phyloP scores from a whole-genome alignment of 148 eudicot genomes.

The Cornus suecica region DNA sequence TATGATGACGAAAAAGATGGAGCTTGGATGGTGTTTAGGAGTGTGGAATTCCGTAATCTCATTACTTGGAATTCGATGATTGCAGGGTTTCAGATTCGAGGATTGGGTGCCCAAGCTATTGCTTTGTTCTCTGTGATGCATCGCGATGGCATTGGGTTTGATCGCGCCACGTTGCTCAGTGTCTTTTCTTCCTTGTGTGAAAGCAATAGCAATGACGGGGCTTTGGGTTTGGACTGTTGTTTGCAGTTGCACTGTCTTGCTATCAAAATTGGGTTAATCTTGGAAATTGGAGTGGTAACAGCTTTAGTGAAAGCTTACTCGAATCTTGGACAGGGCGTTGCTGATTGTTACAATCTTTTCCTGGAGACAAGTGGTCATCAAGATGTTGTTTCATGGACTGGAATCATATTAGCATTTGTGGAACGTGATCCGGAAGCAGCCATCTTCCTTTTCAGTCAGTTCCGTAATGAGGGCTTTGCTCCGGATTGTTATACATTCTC shows the following conservation, averaged over 20 bases:
- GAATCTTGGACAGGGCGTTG: conserved; percentile 26
- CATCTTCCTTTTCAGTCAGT: conserved; percentile 32
- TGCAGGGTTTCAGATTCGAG: conserved; percentile 36
- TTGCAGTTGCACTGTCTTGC: conserved; percentile 37
- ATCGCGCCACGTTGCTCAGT: conserved; percentile 45
- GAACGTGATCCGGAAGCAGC: conserved; percentile 36
- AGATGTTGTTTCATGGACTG: conserved; percentile 56
- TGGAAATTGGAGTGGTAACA: conserved; percentile 43
- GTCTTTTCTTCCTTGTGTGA: conserved; percentile 35
- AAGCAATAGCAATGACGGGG: conserved; percentile 9
- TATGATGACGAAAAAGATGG: conserved; percentile 17
- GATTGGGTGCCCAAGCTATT: conserved; percentile 32
- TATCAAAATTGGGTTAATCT: conserved; percentile 31
- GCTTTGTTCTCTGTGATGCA: conserved; percentile 32
- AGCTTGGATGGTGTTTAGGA: conserved; percentile 43
- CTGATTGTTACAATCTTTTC: conserved; percentile 35
- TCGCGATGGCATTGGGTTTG: conserved; percentile 34
- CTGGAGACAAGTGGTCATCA: conserved; percentile 31
- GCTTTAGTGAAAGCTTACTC: conserved; percentile 48
- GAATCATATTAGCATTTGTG: conserved; percentile 31
- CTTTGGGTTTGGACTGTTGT: conserved; percentile 25
- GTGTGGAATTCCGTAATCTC: conserved; percentile 30
- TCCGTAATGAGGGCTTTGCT: conserved; percentile 31
- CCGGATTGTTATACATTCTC: conserved; percentile 37
- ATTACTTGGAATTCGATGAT: conserved; percentile 58